Conservation (phyloP, 2,329 filamentous ascomycete species). For the Colletotrichum chrysophilum region DNA sequence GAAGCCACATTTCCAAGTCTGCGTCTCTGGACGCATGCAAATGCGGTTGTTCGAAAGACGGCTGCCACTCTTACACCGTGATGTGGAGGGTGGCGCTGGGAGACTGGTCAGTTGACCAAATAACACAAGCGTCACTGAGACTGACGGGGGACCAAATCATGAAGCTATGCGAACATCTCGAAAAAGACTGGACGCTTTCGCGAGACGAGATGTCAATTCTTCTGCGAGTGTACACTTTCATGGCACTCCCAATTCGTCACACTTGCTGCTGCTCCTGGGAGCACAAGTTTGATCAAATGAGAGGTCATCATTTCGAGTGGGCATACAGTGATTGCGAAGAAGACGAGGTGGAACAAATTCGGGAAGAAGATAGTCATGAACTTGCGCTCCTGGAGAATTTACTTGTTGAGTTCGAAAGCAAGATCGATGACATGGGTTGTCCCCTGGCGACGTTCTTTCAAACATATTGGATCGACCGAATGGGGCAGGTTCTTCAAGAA, state of each 20-base stretch:
- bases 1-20: not conserved
- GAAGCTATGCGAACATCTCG: not conserved
- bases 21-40: not conserved
- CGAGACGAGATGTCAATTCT: accelerated
- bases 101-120: not conserved
- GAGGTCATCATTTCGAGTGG: not conserved
- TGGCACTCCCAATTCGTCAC: not conserved
- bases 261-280: not conserved
- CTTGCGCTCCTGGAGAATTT: not conserved
- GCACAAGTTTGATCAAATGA: not conserved
- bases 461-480: not conserved
- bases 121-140: not conserved
- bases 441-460: not conserved
- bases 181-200: not conserved
- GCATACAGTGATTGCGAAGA: not conserved
- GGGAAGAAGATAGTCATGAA: not conserved
- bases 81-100: not conserved
- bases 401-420: not conserved
- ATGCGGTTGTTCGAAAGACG: not conserved
- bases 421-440: not conserved
- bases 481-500: not conserved
- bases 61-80: not conserved
- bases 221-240: not conserved
- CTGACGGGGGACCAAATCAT: not conserved
- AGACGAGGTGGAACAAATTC: not conserved